Percentiles rank a stretch among this genome's conserved stretches.
Conservation (phyloP, 768 basidiomycete genomes). For the Lentinula boryana region DNA sequence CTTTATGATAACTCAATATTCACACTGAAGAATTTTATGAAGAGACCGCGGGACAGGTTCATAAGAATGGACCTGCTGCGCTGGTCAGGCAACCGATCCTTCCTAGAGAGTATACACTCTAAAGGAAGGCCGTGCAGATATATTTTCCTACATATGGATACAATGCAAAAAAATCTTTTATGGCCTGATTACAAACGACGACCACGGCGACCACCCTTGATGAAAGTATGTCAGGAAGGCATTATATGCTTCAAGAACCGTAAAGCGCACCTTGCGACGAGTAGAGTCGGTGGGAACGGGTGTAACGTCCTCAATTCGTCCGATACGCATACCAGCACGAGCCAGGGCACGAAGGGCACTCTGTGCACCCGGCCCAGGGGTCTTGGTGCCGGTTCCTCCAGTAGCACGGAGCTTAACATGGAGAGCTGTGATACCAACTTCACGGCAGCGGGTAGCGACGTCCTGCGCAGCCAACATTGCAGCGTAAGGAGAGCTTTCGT, state of each 20-base stretch:
- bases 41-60: constrained; percentile 73
- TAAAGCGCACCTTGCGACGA: constrained; percentile 78
- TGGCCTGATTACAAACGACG: constrained; percentile 68
- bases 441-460: constrained; percentile 92
- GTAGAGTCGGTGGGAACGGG: constrained; percentile 97
- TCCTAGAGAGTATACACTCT: constrained; percentile 34
- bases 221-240: neutral
- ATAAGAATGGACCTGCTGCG: constrained; percentile 58
- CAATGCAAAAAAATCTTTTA: constrained; percentile 1
- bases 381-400: constrained; percentile 97
- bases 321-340: constrained; percentile 97
- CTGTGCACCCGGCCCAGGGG: constrained; percentile 98
- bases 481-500: constrained; percentile 96
- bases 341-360: constrained; percentile 96
- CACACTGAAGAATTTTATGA: neutral
- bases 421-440: constrained; percentile 96
- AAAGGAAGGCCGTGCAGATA: constrained; percentile 28
- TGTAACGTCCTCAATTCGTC: constrained; percentile 97
- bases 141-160: constrained; percentile 10
- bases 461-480: constrained; percentile 99
- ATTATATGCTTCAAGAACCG: neutral
- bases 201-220: constrained; percentile 97
- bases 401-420: constrained; percentile 99
- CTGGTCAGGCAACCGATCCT: constrained; percentile 75
- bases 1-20: neutral